phyloP scores from a whole-genome alignment of 345 rosid species.

The Populus tremula region DNA sequence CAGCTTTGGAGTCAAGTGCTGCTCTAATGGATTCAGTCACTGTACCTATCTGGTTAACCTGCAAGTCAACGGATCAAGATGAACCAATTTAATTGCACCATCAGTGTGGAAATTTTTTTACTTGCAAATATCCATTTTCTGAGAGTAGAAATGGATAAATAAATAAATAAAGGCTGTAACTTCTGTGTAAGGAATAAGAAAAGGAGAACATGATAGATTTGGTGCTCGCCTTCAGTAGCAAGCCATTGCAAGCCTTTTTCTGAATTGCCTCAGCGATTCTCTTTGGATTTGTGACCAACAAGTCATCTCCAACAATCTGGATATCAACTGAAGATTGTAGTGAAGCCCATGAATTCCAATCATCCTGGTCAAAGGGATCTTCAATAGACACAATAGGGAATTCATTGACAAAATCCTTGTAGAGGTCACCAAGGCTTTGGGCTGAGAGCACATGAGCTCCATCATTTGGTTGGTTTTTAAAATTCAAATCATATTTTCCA shows the following conservation, averaged over 20 bases:
- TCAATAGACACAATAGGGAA: constrained; percentile 93
- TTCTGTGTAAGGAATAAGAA: not conserved
- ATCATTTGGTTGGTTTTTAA: constrained; percentile 93
- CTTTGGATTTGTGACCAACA: constrained; percentile 93
- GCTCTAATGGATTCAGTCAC: constrained; percentile 95
- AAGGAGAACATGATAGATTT: constrained; percentile 3
- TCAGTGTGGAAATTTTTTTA: not conserved
- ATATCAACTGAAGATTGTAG: constrained; percentile 84
- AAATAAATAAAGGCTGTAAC: not conserved
- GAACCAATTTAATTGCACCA: not conserved
- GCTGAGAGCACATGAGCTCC: constrained; percentile 80
- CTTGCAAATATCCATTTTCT: not conserved
- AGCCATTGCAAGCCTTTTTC: constrained; percentile 85
- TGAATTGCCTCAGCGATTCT: constrained; percentile 91
- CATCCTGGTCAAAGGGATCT: constrained; percentile 99
- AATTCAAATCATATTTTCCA: constrained; percentile 84
- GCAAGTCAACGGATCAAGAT: constrained; percentile 13
- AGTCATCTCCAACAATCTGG: constrained; percentile 92
- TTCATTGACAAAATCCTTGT: constrained; percentile 77
- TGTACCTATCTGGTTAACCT: constrained; percentile 98
- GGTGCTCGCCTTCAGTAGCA: constrained; percentile 70
- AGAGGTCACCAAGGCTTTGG: constrained; percentile 73
- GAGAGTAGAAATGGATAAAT: not conserved
- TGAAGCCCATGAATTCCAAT: constrained; percentile 92
- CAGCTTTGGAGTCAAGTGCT: constrained; percentile 93